Evolutionary conservation across 1,139 yeast genomes (phyloP).

Genomic region (Pichia sp.): DNA sequence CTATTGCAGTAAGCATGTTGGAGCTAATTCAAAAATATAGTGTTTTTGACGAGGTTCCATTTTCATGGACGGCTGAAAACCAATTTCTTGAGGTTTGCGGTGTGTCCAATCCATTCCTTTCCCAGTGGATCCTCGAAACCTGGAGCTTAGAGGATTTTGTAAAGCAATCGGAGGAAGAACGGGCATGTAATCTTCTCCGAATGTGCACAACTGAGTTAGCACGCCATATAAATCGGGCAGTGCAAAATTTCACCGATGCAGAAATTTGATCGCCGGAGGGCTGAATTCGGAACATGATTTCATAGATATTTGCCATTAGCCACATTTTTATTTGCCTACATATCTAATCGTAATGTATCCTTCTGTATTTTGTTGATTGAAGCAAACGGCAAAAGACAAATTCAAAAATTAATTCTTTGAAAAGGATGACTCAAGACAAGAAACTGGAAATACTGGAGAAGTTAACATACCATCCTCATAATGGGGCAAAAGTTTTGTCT

Average conservation of each 20-base stretch:
- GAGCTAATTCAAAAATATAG: conserved; percentile 4
- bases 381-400: not conserved
- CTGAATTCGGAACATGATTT: not conserved
- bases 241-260: not conserved
- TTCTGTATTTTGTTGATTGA: no score
- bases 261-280: not conserved
- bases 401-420: not conserved
- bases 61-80: conserved; percentile 11
- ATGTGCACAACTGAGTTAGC: not conserved
- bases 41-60: not conserved
- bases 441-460: conserved; percentile 10
- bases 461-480: conserved; percentile 6
- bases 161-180: not conserved
- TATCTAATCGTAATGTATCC: not conserved
- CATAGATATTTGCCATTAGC: not conserved
- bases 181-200: not conserved
- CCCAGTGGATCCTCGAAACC: not conserved
- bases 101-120: conserved; percentile 13
- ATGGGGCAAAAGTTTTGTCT: conserved; percentile 13
- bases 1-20: conserved; percentile 5
- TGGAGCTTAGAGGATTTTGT: conserved; percentile 1
- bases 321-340: not conserved
- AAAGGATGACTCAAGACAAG: not conserved
- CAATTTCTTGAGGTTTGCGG: conserved; percentile 18
- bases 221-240: not conserved